These are phyloP conservation scores for Sphagnum contortum DNA, from an alignment of 225 moss, liverwort and hornwort genomes.

Conservation along the genomic window DNA sequence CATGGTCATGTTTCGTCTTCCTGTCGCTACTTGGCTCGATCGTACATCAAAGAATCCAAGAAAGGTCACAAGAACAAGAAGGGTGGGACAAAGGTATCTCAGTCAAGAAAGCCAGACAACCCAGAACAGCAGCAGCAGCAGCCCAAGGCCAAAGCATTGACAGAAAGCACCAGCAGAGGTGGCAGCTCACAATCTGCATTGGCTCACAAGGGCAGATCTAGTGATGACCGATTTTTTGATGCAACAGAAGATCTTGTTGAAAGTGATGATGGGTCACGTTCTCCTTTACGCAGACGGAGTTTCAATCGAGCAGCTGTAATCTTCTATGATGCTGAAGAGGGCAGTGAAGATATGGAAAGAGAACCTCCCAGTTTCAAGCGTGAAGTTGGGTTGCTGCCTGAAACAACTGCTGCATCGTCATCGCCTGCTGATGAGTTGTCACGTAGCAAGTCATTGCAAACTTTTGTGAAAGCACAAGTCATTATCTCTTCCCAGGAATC, in stretches of 20 bases:
- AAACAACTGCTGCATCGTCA: constrained; percentile 21
- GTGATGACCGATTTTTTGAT: constrained; percentile 86
- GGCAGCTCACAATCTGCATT: constrained; percentile 8
- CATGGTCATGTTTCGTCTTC: constrained; percentile 68
- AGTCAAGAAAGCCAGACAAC: too few species aligned
- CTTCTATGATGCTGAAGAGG: constrained; percentile 77
- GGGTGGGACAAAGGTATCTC: too few species aligned
- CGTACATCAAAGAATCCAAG: constrained; percentile 45
- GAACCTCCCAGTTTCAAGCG: constrained; percentile 73
- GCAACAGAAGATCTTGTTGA: constrained; percentile 49
- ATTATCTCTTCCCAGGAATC: constrained; percentile 73
- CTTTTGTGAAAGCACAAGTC: constrained; percentile 88
- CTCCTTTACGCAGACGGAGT: constrained; percentile 19
- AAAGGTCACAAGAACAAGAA: too few species aligned
- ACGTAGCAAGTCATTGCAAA: constrained; percentile 38
- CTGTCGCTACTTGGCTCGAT: constrained; percentile 83
- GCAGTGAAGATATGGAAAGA: constrained; percentile 16
- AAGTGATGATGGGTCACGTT: constrained; percentile 29
- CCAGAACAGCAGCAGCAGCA: too few species aligned
- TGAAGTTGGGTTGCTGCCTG: constrained; percentile 69
- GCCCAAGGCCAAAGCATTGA: too few species aligned
- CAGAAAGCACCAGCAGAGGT: too few species aligned
- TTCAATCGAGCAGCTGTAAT: constrained; percentile 41
- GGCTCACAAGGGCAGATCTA: not conserved
- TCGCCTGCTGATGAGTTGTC: constrained; percentile 28